Conservation (phyloP, 2,329 filamentous ascomycete species). For the Colletotrichum tofieldiae region DNA sequence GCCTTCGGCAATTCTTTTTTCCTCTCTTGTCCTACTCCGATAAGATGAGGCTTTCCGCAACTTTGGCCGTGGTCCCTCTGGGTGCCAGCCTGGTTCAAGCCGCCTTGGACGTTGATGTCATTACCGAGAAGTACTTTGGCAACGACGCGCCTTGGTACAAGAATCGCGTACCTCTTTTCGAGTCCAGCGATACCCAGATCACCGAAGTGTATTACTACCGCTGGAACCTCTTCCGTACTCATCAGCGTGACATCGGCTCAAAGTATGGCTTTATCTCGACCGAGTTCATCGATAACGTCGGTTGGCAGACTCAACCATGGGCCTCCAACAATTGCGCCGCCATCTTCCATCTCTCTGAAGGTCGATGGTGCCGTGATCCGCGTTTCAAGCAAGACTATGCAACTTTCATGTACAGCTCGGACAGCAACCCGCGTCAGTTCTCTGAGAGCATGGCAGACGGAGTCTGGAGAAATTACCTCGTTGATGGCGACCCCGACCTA, state of each 20-base stretch:
- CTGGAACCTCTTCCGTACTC: slow-evolving; percentile 58
- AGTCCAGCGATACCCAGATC: slow-evolving; percentile 46
- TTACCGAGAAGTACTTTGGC: slow-evolving; percentile 28
- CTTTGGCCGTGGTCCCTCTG: slow-evolving; percentile 9
- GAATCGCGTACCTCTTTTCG: slow-evolving; percentile 22
- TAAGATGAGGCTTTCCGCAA: slow-evolving; percentile 24
- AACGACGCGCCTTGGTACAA: slow-evolving; percentile 33
- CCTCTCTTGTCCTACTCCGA: background rate
- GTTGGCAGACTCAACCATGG: slow-evolving; percentile 32
- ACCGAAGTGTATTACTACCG: slow-evolving; percentile 64
- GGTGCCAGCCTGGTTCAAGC: slow-evolving; percentile 11
- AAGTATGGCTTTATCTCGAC: slow-evolving; percentile 60
- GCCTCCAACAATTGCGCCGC: slow-evolving; percentile 48
- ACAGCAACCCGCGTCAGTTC: slow-evolving; percentile 41
- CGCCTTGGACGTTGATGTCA: slow-evolving; percentile 10
- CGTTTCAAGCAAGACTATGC: slow-evolving; percentile 55
- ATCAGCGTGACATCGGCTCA: slow-evolving; percentile 57
- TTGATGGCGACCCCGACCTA: slow-evolving; percentile 56
- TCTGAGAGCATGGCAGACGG: slow-evolving; percentile 41
- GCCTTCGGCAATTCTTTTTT: background rate
- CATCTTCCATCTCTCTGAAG: slow-evolving; percentile 56
- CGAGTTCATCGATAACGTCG: slow-evolving; percentile 60
- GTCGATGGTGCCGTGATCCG: slow-evolving; percentile 58
- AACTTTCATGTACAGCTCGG: slow-evolving; percentile 46
- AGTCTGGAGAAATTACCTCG: slow-evolving; percentile 49